Evolutionary conservation across 345 rosid genomes (phyloP).

Genomic region (Euphorbia peplus): DNA sequence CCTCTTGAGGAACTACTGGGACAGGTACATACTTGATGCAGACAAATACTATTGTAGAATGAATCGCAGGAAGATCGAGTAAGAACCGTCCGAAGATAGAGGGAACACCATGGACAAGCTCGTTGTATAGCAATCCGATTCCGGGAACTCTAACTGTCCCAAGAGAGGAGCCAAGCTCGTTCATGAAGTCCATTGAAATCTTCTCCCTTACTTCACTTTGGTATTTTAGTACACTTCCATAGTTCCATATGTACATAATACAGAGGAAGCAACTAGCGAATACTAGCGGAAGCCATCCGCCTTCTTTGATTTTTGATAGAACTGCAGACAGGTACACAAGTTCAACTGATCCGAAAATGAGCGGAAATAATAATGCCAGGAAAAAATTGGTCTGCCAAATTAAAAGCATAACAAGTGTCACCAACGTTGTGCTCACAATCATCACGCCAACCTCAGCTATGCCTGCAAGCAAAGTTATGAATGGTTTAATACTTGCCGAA

Average conservation of each 20-base stretch:
- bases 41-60: slow-evolving; percentile 78
- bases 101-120: slow-evolving; percentile 90
- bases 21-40: slow-evolving; percentile 94
- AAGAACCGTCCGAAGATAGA: slow-evolving; percentile 85
- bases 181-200: slow-evolving; percentile 83
- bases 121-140: slow-evolving; percentile 78
- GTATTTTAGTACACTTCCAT: slow-evolving; percentile 93
- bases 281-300: slow-evolving; percentile 94
- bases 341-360: slow-evolving; percentile 80
- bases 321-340: slow-evolving; percentile 77
- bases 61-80: slow-evolving; percentile 83
- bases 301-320: slow-evolving; percentile 65
- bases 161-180: slow-evolving; percentile 75
- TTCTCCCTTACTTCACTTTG: slow-evolving; percentile 84
- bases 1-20: slow-evolving; percentile 87
- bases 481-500: not conserved
- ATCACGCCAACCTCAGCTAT: slow-evolving; percentile 98
- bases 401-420: slow-evolving; percentile 88
- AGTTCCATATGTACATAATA: slow-evolving; percentile 91
- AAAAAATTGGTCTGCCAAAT: slow-evolving; percentile 89
- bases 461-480: slow-evolving; percentile 44
- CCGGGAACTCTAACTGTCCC: slow-evolving; percentile 89
- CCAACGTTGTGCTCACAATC: slow-evolving; percentile 81
- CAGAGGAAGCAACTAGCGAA: slow-evolving; percentile 70
- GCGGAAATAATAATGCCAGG: slow-evolving; percentile 73